Conservation (phyloP, 2,329 filamentous ascomycete genomes). For the Gyromitra esculenta region DNA sequence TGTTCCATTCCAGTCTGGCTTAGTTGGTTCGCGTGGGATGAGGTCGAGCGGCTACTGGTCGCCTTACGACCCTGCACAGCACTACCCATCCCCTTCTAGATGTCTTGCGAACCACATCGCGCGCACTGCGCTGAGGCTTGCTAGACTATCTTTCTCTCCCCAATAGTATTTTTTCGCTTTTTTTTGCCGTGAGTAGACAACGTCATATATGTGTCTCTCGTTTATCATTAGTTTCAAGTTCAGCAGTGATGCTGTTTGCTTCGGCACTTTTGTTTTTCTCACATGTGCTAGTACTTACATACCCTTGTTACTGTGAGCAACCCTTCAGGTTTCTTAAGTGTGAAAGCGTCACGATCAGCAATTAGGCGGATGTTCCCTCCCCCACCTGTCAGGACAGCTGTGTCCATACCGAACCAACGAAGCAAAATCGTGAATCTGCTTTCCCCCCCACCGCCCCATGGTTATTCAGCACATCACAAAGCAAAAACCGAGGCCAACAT, state of each 20-base stretch:
- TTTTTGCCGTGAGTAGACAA: neutral
- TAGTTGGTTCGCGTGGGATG: neutral
- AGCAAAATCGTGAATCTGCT: neutral
- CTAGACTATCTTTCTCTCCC: no score
- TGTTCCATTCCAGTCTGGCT: slow-evolving; percentile 29
- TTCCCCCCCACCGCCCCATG: neutral
- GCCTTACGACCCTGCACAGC: slow-evolving; percentile 36
- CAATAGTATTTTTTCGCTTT: neutral
- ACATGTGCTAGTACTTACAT: no score
- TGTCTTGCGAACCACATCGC: slow-evolving; percentile 34
- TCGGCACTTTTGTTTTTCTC: neutral
- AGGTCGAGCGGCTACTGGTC: slow-evolving; percentile 17
- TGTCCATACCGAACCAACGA: no score
- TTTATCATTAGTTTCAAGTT: slow-evolving; percentile 25
- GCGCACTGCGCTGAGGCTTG: slow-evolving; percentile 33
- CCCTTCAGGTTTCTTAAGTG: neutral
- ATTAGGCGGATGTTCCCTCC: slow-evolving; percentile 8
- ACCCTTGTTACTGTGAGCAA: no score
- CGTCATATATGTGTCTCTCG: slow-evolving; percentile 29
- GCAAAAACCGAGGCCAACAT: neutral
- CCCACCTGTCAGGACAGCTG: neutral
- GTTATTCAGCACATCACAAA: neutral
- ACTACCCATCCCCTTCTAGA: slow-evolving; percentile 6
- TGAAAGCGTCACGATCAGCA: slow-evolving; percentile 18
- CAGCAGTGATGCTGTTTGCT: slow-evolving; percentile 23